Percentiles rank a stretch among this genome's conserved stretches.
phyloP scores from a whole-genome alignment of 306 rosid genomes.

The Quercus rubra region DNA sequence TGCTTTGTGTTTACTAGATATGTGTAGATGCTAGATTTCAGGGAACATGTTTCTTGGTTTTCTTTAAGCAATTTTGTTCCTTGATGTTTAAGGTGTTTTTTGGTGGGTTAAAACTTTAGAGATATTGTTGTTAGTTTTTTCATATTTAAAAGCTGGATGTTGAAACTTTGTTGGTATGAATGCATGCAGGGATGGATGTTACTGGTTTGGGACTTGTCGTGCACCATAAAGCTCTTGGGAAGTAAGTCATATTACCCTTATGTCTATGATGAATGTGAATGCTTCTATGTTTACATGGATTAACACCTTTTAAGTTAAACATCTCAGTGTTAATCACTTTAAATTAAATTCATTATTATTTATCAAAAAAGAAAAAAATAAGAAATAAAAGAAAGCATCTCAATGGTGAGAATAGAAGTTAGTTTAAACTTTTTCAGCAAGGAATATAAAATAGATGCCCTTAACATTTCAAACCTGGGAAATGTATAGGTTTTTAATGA shows the following conservation, averaged over 20 bases:
- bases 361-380: too few relatives aligned
- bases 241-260: constrained; percentile 42
- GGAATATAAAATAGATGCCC: neutral
- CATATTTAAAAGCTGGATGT: constrained; percentile 2
- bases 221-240: constrained; percentile 95
- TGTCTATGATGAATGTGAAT: neutral
- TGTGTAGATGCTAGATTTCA: neutral
- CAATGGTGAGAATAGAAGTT: neutral
- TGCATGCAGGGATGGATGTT: constrained; percentile 74
- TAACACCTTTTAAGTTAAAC: neutral
- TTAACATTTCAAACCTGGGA: neutral
- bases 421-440: neutral
- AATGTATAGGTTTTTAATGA: neutral
- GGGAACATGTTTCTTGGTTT: neutral
- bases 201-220: constrained; percentile 81
- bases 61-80: neutral
- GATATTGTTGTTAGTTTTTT: neutral
- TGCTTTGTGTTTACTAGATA: neutral
- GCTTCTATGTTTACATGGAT: neutral
- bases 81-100: neutral
- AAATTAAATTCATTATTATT: too few relatives aligned
- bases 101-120: neutral
- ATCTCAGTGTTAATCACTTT: too few relatives aligned
- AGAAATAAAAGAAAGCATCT: too few relatives aligned
- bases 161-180: constrained; percentile 18